Conservation (phyloP, 176 grass and related monocot species). For the Sorghum bicolor region DNA sequence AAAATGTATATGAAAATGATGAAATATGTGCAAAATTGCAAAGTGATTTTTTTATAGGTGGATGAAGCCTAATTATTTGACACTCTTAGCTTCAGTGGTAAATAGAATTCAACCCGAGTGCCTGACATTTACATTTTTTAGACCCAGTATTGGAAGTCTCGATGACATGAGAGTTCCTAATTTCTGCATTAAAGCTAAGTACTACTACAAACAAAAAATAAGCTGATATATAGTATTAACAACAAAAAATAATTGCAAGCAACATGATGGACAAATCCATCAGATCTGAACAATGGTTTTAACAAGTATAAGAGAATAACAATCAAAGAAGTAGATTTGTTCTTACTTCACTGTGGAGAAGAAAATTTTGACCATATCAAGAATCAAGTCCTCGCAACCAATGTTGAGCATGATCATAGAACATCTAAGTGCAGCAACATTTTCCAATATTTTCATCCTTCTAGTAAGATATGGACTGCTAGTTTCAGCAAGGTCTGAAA, state of each 20-base stretch:
- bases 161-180: not conserved
- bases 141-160: not conserved
- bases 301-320: slow-evolving; percentile 5
- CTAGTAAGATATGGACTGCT: slow-evolving; percentile 83
- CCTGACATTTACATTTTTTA: not conserved
- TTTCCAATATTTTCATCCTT: slow-evolving; percentile 96
- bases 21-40: not conserved
- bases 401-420: slow-evolving; percentile 91
- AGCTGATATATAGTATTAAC: not conserved
- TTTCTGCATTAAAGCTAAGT: no score
- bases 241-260: slow-evolving; percentile 1
- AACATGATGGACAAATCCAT: slow-evolving; percentile 16
- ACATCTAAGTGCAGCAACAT: slow-evolving; percentile 72
- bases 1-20: not conserved
- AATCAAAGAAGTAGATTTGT: slow-evolving; percentile 23
- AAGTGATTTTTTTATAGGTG: not conserved
- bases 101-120: not conserved
- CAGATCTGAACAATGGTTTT: not conserved
- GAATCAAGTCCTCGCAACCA: slow-evolving; percentile 71
- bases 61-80: not conserved
- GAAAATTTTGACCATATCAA: slow-evolving; percentile 86
- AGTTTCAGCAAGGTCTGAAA: slow-evolving; percentile 70
- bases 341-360: slow-evolving; percentile 72
- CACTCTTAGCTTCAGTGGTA: not conserved
- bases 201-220: not conserved